Evolutionary conservation across 2,329 filamentous ascomycete species (phyloP).

Genomic region (Aspergillus sp.): DNA sequence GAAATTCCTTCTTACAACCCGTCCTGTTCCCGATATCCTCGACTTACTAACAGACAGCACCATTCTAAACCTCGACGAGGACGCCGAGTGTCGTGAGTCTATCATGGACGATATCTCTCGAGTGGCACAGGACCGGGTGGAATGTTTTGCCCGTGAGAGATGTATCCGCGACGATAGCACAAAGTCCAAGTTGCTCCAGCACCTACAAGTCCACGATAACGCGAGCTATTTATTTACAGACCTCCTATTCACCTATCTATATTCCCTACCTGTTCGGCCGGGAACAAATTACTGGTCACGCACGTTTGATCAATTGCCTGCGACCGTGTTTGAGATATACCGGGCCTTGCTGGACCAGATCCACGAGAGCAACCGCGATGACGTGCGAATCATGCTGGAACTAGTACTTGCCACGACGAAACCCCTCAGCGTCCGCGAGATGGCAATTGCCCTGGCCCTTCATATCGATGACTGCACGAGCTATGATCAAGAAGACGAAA

Average conservation of each 20-base stretch:
- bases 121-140: background rate
- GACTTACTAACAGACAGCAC: background rate
- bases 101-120: background rate
- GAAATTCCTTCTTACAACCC: conserved; percentile 1
- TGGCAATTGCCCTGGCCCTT: conserved; percentile 1
- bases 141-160: background rate
- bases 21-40: background rate
- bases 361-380: conserved; percentile 2
- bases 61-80: background rate
- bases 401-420: background rate
- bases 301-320: background rate
- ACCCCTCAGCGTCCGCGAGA: background rate
- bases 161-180: background rate
- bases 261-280: background rate
- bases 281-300: conserved; percentile 2
- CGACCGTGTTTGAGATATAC: background rate
- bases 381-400: conserved; percentile 1
- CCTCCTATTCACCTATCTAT: background rate
- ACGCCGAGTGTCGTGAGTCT: background rate
- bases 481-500: background rate
- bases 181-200: background rate
- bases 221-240: conserved; percentile 1
- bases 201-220: background rate
- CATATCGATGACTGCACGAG: conserved; percentile 1
- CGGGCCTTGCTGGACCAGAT: background rate